phyloP scores from a whole-genome alignment of 345 rosid species.

The Isatis tinctoria region DNA sequence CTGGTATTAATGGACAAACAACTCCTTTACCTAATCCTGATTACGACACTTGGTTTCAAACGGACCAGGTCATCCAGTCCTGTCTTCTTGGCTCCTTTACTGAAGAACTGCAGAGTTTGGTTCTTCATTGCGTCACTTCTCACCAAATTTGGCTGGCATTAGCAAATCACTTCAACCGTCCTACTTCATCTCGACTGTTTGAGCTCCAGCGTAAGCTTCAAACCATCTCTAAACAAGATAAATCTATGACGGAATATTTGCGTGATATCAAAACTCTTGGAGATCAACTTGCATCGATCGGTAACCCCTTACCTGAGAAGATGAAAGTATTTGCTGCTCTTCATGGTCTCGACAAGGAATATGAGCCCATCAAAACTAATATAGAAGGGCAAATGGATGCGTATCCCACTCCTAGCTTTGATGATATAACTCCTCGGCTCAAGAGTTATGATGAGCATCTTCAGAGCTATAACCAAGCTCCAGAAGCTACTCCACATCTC shows the following conservation, averaged over 20 bases:
- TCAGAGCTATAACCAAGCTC: too few species aligned
- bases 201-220: background rate
- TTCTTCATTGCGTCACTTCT: too few species aligned
- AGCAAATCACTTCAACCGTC: background rate
- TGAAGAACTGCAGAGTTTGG: too few species aligned
- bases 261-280: fast-evolving
- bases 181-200: background rate
- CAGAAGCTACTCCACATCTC: too few species aligned
- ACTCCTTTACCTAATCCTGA: too few species aligned
- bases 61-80: too few species aligned
- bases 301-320: fast-evolving
- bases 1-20: too few species aligned
- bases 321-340: background rate
- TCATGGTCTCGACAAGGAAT: background rate
- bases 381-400: background rate
- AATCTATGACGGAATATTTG: background rate
- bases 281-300: background rate
- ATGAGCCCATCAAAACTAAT: background rate
- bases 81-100: too few species aligned
- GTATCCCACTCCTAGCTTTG: background rate
- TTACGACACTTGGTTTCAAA: too few species aligned
- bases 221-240: background rate
- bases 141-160: too few species aligned
- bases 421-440: background rate
- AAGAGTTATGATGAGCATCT: fast-evolving